Evolutionary conservation across 2,329 filamentous ascomycete species (phyloP).

Genomic region (Ilyonectria sp.): DNA sequence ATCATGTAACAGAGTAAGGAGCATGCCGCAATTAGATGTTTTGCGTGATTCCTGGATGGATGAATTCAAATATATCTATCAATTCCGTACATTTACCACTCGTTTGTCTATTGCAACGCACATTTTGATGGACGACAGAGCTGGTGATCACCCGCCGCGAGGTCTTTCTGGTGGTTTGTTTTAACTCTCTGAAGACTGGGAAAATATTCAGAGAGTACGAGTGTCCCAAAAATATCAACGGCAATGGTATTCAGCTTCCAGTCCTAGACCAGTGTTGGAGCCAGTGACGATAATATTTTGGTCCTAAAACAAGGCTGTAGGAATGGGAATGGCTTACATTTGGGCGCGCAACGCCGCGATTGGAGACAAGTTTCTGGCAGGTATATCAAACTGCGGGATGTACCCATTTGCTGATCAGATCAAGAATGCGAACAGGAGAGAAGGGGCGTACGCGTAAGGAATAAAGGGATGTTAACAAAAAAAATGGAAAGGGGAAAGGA

Average conservation of each 20-base stretch:
- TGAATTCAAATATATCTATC: conserved; percentile 56
- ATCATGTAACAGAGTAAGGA: too few species aligned
- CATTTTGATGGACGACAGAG: conserved; percentile 4
- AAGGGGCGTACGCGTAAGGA: too few species aligned
- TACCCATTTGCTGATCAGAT: too few species aligned
- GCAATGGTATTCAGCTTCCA: conserved; percentile 50
- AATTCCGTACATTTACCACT: conserved; percentile 51
- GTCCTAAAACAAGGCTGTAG: not conserved
- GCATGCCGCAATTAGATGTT: not conserved
- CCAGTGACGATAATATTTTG: conserved; percentile 55
- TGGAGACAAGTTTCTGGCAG: too few species aligned
- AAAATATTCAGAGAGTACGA: conserved; percentile 48
- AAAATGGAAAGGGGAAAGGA: too few species aligned
- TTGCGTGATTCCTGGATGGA: conserved; percentile 53
- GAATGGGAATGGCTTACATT: not conserved
- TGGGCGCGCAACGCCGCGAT: too few species aligned
- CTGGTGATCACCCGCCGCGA: conserved; percentile 52
- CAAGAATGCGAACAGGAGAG: too few species aligned
- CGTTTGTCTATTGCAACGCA: not conserved
- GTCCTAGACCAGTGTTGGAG: conserved; percentile 56
- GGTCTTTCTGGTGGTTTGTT: conserved; percentile 49
- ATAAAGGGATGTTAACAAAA: too few species aligned
- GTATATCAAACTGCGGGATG: too few species aligned
- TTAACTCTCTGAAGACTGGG: conserved; percentile 34
- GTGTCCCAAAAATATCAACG: not conserved